phyloP scores from a whole-genome alignment of 2,329 filamentous ascomycete genomes.

The Neofusicoccum umdonicola region DNA sequence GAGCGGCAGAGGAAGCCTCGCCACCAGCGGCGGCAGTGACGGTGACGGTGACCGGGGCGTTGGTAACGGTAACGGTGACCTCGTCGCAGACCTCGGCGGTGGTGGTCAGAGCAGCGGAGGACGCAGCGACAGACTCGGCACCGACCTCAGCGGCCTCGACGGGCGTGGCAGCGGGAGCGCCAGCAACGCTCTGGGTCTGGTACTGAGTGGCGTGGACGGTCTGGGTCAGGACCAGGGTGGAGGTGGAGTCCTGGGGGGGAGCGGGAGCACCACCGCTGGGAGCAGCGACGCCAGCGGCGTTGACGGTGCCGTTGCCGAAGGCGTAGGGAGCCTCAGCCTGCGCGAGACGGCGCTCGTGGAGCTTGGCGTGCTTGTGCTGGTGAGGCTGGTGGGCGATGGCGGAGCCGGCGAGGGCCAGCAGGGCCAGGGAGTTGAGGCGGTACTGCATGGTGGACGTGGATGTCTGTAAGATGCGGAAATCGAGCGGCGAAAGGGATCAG shows the following conservation, averaged over 20 bases:
- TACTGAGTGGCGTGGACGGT: constrained; percentile 24
- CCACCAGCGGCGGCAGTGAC: constrained; percentile 27
- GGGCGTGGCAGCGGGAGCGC: neutral
- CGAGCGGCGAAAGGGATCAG: constrained; percentile 17
- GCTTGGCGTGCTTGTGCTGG: constrained; percentile 23
- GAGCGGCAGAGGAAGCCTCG: constrained; percentile 2
- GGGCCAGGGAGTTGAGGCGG: constrained; percentile 38
- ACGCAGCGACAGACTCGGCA: constrained; percentile 22
- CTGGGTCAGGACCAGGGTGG: constrained; percentile 21
- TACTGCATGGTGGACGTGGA: constrained; percentile 31
- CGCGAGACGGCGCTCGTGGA: constrained; percentile 16
- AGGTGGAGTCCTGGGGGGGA: constrained; percentile 19
- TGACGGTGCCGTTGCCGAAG: constrained; percentile 26
- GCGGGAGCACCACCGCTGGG: constrained; percentile 1
- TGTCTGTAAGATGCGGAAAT: constrained; percentile 18
- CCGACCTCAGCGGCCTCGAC: constrained; percentile 21
- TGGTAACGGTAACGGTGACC: constrained; percentile 37
- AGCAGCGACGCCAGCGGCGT: constrained; percentile 20
- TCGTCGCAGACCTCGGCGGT: constrained; percentile 39
- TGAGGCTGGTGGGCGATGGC: constrained; percentile 36
- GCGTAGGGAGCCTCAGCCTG: constrained; percentile 23
- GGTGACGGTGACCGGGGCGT: constrained; percentile 31
- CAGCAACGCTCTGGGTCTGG: constrained; percentile 21
- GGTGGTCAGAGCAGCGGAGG: constrained; percentile 20
- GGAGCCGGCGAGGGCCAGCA: constrained; percentile 42